Percentiles rank a stretch among this genome's conserved stretches.
These are phyloP conservation scores for Persicaria maculosa DNA, from an alignment of 148 eudicot species.

Conservation along the genomic window DNA sequence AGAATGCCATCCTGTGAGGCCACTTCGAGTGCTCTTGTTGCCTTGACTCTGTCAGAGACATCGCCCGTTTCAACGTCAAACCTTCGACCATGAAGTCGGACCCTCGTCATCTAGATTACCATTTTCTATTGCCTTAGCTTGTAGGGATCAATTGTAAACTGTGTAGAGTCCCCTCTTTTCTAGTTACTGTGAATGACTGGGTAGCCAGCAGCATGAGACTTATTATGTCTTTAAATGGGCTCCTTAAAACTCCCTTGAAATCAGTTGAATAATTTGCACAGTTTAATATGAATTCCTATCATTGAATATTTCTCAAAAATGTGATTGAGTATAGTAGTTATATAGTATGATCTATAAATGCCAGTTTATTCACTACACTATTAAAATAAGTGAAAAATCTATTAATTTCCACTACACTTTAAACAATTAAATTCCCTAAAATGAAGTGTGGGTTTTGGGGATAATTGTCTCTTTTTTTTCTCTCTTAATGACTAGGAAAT, in stretches of 20 bases:
- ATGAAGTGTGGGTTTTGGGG: no score
- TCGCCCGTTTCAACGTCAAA: not conserved
- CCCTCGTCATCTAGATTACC: not conserved
- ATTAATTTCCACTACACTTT: no score
- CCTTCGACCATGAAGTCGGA: not conserved
- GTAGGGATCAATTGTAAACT: not conserved
- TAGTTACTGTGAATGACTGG: not conserved
- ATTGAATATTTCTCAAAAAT: not conserved
- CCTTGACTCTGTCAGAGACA: not conserved
- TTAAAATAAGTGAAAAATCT: no score
- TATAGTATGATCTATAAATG: no score
- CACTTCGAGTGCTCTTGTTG: not conserved
- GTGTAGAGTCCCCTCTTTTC: not conserved
- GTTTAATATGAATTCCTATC: not conserved
- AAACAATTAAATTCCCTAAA: no score
- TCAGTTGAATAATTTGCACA: not conserved
- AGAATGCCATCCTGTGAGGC: not conserved
- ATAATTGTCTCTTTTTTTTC: no score
- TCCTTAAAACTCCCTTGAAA: not conserved
- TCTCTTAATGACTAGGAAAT: no score
- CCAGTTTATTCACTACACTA: no score
- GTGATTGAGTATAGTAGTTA: no score
- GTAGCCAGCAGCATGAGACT: not conserved
- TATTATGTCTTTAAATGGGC: not conserved
- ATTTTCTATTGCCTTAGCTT: not conserved